These are phyloP conservation scores for Suillus discolor DNA, from an alignment of 768 basidiomycete genomes.

Conservation along the genomic window DNA sequence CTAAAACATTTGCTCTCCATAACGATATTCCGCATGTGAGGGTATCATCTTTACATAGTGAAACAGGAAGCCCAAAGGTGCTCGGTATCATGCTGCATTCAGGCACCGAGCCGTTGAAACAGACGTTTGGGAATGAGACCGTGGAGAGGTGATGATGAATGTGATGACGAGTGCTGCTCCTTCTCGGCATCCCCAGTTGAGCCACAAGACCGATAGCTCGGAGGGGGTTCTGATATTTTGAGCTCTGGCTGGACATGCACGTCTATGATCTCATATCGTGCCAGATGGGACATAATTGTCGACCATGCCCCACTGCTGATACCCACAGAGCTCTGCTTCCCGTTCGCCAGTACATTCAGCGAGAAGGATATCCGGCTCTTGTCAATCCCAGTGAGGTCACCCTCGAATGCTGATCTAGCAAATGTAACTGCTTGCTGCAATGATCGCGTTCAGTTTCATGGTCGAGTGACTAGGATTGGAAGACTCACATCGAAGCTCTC, in stretches of 20 bases:
- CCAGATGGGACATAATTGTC: constrained; percentile 40
- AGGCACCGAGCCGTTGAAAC: constrained; percentile 12
- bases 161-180: background rate
- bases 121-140: constrained; percentile 19
- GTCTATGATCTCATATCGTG: constrained; percentile 52
- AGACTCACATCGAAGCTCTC: constrained; percentile 43
- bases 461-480: background rate
- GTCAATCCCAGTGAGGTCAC: constrained; percentile 37
- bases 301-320: constrained; percentile 59
- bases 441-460: background rate
- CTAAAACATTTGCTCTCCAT: background rate
- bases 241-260: constrained; percentile 40
- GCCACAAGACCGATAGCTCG: constrained; percentile 35
- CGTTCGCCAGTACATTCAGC: constrained; percentile 36
- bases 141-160: background rate
- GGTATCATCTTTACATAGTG: background rate
- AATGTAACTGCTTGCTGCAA: constrained; percentile 51
- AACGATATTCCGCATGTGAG: background rate
- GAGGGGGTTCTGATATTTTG: constrained; percentile 35
- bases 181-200: constrained; percentile 18
- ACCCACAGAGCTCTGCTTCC: constrained; percentile 39
- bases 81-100: background rate
- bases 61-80: background rate
- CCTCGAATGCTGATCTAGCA: constrained; percentile 52
- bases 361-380: constrained; percentile 49